Evolutionary conservation across 2,329 filamentous ascomycete genomes (phyloP).

Genomic region (Paraconiothyrium brasiliense): DNA sequence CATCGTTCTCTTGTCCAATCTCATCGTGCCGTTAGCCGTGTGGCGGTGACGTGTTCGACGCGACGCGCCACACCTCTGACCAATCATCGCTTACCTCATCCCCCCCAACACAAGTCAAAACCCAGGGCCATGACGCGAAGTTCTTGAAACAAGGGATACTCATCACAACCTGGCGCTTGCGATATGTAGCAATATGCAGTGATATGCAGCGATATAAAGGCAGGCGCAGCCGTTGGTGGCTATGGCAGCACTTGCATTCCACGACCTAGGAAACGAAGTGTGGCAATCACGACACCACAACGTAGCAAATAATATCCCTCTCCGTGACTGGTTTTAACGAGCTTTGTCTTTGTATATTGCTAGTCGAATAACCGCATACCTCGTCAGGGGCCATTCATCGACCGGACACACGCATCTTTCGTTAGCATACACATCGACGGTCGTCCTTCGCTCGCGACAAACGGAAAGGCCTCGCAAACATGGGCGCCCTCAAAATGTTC

Average conservation of each 20-base stretch:
- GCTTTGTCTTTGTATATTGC: neutral
- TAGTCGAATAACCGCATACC: neutral
- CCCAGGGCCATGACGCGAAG: conserved; percentile 1
- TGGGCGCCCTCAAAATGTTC: conserved; percentile 37
- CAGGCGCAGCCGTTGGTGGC: neutral
- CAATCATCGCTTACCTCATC: neutral
- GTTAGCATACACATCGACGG: neutral
- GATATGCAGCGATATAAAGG: neutral
- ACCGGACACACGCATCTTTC: neutral
- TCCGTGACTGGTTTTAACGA: neutral
- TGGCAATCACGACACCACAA: neutral
- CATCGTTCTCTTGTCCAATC: neutral
- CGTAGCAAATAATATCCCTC: neutral
- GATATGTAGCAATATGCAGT: neutral
- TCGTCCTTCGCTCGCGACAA: neutral
- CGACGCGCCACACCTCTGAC: neutral
- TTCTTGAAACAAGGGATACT: neutral
- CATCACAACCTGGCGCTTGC: neutral
- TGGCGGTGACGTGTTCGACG: neutral
- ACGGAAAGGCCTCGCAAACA: neutral
- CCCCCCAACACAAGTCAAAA: neutral
- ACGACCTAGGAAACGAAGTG: neutral
- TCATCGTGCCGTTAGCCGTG: neutral
- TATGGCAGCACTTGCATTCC: neutral
- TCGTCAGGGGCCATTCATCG: conserved; percentile 4